Evolutionary conservation across 352 stramenopile genomes (phyloP), one percentile per base, ranked within the genome.

Genomic region (Phytopythium mirpurense): DNA sequence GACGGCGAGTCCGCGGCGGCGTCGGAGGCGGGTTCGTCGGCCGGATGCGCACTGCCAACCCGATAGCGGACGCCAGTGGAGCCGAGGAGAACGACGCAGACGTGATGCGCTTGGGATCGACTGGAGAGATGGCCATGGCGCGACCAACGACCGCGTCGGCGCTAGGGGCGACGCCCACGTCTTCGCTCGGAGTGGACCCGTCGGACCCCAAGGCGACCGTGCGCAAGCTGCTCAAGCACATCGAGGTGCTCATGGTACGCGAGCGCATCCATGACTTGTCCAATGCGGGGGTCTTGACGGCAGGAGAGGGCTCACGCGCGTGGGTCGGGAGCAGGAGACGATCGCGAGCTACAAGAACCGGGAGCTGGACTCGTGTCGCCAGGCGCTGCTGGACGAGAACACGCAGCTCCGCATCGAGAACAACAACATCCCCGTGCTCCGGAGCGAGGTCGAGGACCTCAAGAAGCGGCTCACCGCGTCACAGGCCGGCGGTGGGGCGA

Each of bases 351-450:
- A 83, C 52, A 88, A 85, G 60, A 79, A 70, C 11, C 67, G 62
- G 10, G 63, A 77, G 43, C 50, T 82, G 8, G 71, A 88, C 43
- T 56, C 67, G n/a, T 68, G 72, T n/a, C 69, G 72, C 9, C 54
- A 73, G 5, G 60, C 63, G 11, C 65, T 93, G 15, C 23, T 85
- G 23, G 75, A 81, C 36, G 83, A 90, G 27, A 90, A 81, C 45
- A 70, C 65, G 24, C 73, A 72, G 9, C 57, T 93, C 14, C 76
- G 79, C 58, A 85, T 83, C 9, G 83, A 93, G 45, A 90, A 89
- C 70, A 90, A 90, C 67, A 93, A 93, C 67, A 90, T 93, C 34
- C 81, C 83, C 3, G 82, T 93, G 40, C 61, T 93, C 26, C 78
- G 88, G 54, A 70, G 84, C 18, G 63, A 92, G 63, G 72, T 92